Evolutionary conservation across 768 basidiomycete species (phyloP).

Genomic region (Suillus subluteus): DNA sequence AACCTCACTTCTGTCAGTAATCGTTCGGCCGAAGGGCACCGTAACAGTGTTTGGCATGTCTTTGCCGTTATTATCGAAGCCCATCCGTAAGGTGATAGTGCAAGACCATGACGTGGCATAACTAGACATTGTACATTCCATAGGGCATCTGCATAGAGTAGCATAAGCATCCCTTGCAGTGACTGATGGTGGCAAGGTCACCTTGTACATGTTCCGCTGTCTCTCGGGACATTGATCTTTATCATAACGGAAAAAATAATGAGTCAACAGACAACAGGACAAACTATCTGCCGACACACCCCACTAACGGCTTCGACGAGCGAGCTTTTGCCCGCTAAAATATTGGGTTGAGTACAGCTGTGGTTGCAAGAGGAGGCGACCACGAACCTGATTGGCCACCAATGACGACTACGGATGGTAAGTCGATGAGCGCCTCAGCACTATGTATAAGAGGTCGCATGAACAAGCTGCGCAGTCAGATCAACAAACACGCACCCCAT

Average conservation of each 20-base stretch:
- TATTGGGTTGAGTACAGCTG: slow-evolving; percentile 27
- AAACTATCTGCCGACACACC: slow-evolving; percentile 29
- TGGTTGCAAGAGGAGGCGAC: background rate
- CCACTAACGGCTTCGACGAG: slow-evolving; percentile 55
- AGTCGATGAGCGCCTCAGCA: slow-evolving; percentile 48
- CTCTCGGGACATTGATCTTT: slow-evolving; percentile 47
- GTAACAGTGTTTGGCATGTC: slow-evolving; percentile 27
- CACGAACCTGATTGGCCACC: slow-evolving; percentile 55
- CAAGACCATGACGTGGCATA: slow-evolving; percentile 36
- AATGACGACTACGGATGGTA: slow-evolving; percentile 54
- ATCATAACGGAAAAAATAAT: background rate
- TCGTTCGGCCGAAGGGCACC: slow-evolving; percentile 43
- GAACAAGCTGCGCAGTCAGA: slow-evolving; percentile 4
- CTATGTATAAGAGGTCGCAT: slow-evolving; percentile 26
- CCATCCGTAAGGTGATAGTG: slow-evolving; percentile 46
- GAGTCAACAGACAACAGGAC: background rate
- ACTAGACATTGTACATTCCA: slow-evolving; percentile 39
- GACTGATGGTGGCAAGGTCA: background rate
- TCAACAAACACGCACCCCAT: slow-evolving; percentile 31
- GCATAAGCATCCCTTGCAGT: background rate
- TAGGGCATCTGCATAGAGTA: slow-evolving; percentile 32
- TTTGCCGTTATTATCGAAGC: slow-evolving; percentile 37
- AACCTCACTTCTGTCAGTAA: slow-evolving; percentile 46
- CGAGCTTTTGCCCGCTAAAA: slow-evolving; percentile 35
- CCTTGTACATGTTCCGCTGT: slow-evolving; percentile 49